phyloP scores from a whole-genome alignment of 163 green algal species.

The Prototheca wickerhamii region DNA sequence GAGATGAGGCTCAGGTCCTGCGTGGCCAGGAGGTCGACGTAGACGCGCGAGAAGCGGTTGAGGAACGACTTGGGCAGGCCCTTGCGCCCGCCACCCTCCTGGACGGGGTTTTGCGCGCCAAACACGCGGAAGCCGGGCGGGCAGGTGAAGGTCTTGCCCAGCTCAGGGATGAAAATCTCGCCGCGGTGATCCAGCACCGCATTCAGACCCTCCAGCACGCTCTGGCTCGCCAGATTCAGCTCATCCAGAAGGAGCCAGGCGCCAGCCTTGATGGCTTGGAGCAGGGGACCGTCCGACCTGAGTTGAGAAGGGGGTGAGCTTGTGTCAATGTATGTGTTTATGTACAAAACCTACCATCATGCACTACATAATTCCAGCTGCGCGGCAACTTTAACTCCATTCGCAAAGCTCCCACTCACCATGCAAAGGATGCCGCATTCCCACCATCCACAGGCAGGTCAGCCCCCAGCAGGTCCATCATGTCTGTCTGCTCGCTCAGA shows the following conservation, averaged over 20 bases:
- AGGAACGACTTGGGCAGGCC: slow-evolving; percentile 95
- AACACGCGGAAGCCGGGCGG: slow-evolving; percentile 84
- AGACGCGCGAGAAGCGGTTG: slow-evolving; percentile 90
- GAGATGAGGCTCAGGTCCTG: slow-evolving; percentile 76
- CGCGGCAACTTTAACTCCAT: no score
- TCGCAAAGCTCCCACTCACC: no score
- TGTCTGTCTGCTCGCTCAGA: slow-evolving; percentile 95
- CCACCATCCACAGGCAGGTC: slow-evolving; percentile 80
- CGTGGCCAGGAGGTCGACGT: slow-evolving; percentile 68
- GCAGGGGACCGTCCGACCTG: slow-evolving; percentile 69
- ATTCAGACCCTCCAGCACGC: slow-evolving; percentile 94
- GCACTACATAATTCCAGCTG: no score
- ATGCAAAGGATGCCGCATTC: slow-evolving; percentile 73
- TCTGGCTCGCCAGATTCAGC: slow-evolving; percentile 95
- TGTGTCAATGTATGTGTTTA: background rate
- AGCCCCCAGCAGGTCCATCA: slow-evolving; percentile 96
- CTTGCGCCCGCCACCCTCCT: slow-evolving; percentile 91
- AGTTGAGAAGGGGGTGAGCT: slow-evolving; percentile 1
- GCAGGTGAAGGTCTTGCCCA: slow-evolving; percentile 69
- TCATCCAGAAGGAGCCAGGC: slow-evolving; percentile 97
- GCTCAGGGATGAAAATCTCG: slow-evolving; percentile 94
- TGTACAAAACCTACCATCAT: background rate
- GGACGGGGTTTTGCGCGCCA: slow-evolving; percentile 82
- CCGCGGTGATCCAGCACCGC: slow-evolving; percentile 87
- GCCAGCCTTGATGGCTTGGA: slow-evolving; percentile 65